Percentiles rank a stretch among this genome's conserved stretches.
phyloP scores from a whole-genome alignment of 2,329 filamentous ascomycete species.

The Xylaria sp. region DNA sequence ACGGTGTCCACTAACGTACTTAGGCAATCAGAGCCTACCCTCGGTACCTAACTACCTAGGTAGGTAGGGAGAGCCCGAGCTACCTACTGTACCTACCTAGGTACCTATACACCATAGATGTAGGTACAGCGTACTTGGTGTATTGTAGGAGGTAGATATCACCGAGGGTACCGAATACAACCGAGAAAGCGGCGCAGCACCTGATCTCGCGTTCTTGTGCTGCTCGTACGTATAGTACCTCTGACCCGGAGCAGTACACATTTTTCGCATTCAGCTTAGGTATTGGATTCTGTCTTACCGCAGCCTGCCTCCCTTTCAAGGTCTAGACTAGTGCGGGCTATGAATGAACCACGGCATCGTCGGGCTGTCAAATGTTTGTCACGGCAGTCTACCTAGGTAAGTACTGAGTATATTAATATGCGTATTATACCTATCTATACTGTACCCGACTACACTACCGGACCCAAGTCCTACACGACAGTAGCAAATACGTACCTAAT shows the following conservation, averaged over 20 bases:
- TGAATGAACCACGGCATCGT: conserved; percentile 16
- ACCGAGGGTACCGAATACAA: background rate
- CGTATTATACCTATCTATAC: too few relatives aligned
- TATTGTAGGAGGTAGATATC: background rate
- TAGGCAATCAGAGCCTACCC: background rate
- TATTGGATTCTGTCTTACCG: background rate
- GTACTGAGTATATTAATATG: too few relatives aligned
- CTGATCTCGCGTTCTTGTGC: too few relatives aligned
- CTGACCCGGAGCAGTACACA: background rate
- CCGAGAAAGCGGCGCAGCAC: too few relatives aligned
- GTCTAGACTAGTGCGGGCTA: background rate
- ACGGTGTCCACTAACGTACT: background rate
- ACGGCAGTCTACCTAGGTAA: background rate
- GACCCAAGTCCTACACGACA: too few relatives aligned
- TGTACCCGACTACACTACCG: too few relatives aligned
- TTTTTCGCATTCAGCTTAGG: background rate
- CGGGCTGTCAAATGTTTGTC: conserved; percentile 1
- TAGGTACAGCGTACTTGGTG: background rate
- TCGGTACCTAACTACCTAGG: background rate
- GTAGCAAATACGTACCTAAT: too few relatives aligned
- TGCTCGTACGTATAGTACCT: too few relatives aligned
- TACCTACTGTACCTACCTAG: background rate
- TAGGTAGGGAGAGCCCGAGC: background rate
- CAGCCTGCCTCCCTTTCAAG: background rate
- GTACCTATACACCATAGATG: too few relatives aligned